These are phyloP conservation scores for Ehretia macrophylla DNA, from an alignment of 257 asterid genomes.

Conservation along the genomic window DNA sequence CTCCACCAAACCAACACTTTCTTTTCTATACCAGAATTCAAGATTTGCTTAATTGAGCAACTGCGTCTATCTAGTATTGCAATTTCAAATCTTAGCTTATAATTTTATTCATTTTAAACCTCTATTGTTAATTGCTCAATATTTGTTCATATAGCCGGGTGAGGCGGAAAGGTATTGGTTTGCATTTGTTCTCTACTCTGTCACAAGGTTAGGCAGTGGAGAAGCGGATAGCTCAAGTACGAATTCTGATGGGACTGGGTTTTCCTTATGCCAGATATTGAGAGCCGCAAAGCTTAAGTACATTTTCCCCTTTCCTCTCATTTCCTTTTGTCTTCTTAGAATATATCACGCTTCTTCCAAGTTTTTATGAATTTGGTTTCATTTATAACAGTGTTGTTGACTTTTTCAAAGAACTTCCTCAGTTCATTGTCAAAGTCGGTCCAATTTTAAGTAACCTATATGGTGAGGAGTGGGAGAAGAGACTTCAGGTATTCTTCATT, in stretches of 20 bases:
- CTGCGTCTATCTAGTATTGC: constrained; percentile 3
- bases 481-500: constrained; percentile 34
- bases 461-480: constrained; percentile 87
- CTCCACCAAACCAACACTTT: too few species aligned
- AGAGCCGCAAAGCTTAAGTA: constrained; percentile 76
- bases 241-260: constrained; percentile 42
- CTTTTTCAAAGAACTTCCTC: constrained; percentile 82
- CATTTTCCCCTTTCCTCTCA: constrained; percentile 8
- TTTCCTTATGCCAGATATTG: constrained; percentile 63
- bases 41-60: too few species aligned
- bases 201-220: constrained; percentile 58
- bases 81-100: constrained; percentile 9
- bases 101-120: too few species aligned
- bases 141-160: constrained; percentile 80
- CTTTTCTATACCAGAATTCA: too few species aligned
- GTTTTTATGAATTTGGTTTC: constrained; percentile 2
- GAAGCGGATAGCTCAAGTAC: too few species aligned
- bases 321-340: too few species aligned
- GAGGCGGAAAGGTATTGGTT: constrained; percentile 92
- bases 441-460: constrained; percentile 56
- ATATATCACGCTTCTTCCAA: too few species aligned
- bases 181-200: constrained; percentile 66
- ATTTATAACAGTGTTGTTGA: constrained; percentile 55
- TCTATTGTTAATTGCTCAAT: too few species aligned
- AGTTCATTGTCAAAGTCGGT: constrained; percentile 74